These are phyloP conservation scores for Fraxinus baroniana DNA, from an alignment of 305 asterid genomes.

Conservation along the genomic window DNA sequence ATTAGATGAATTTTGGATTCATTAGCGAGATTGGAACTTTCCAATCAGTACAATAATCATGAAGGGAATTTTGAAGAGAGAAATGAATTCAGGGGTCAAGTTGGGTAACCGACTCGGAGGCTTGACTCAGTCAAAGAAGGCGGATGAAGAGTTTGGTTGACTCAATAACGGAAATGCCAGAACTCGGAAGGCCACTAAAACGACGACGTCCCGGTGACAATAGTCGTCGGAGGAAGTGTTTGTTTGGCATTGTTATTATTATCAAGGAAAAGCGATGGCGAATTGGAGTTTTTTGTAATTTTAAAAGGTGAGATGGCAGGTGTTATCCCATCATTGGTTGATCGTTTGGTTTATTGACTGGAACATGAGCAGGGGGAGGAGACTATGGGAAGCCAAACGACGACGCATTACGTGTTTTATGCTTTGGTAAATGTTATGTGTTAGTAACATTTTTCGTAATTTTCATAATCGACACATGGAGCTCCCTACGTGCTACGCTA, in stretches of 20 bases:
- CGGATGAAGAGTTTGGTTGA: constrained; percentile 35
- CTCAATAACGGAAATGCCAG: constrained; percentile 12
- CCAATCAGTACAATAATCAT: neutral
- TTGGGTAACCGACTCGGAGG: neutral
- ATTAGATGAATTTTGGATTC: neutral
- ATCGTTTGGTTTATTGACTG: neutral
- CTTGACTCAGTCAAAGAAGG: constrained; percentile 48
- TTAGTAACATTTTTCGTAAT: too few species aligned
- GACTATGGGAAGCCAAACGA: neutral
- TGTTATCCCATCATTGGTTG: neutral
- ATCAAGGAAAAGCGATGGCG: constrained; percentile 7
- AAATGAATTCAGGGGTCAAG: constrained; percentile 13
- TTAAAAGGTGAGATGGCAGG: neutral
- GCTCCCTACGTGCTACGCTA: too few species aligned
- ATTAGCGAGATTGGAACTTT: neutral
- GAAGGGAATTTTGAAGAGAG: constrained; percentile 7
- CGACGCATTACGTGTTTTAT: neutral
- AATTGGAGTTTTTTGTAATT: constrained; percentile 13
- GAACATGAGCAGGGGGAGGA: too few species aligned
- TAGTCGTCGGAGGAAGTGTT: constrained; percentile 15
- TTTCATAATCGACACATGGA: too few species aligned
- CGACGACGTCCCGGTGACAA: constrained; percentile 24
- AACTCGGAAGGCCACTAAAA: constrained; percentile 6
- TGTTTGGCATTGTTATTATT: neutral
- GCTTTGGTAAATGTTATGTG: too few species aligned